A percentile compares a stretch with the other conserved stretches of the same genome.
phyloP scores from a whole-genome alignment of 768 basidiomycete genomes.

The Pleurotus platypus region DNA sequence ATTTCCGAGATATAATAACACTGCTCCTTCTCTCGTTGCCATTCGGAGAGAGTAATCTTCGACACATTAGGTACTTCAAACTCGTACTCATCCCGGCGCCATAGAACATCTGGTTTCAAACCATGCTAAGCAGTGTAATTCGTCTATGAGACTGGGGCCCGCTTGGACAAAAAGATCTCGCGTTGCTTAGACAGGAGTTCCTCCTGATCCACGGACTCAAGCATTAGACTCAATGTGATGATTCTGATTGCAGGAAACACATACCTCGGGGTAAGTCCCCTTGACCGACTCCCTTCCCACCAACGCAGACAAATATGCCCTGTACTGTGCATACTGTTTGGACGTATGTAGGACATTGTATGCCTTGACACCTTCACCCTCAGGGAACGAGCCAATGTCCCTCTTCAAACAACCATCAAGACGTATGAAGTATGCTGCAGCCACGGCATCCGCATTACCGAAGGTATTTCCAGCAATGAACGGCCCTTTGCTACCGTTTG shows the following conservation, averaged over 20 bases:
- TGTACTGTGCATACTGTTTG: not conserved
- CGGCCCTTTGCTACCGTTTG: not conserved
- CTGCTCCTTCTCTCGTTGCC: too few relatives aligned
- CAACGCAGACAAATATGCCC: not conserved
- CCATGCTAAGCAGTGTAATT: too few relatives aligned
- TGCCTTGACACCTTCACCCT: not conserved
- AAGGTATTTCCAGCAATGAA: not conserved
- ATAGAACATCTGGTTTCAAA: too few relatives aligned
- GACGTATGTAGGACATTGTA: not conserved
- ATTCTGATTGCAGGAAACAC: not conserved
- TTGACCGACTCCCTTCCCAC: not conserved
- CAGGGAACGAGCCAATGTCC: not conserved
- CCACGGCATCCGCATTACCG: not conserved
- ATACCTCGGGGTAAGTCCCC: not conserved
- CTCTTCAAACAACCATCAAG: not conserved
- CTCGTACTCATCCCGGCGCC: too few relatives aligned
- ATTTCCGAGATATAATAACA: too few relatives aligned
- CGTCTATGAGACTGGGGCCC: too few relatives aligned
- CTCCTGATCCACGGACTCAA: too few relatives aligned
- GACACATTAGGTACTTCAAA: too few relatives aligned
- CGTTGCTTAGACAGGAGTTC: too few relatives aligned
- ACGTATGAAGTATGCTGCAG: not conserved
- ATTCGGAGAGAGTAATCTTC: too few relatives aligned
- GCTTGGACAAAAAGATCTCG: too few relatives aligned
- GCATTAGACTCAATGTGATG: too few relatives aligned